Conservation (phyloP, 2,329 filamentous ascomycete species). For the Aureobasidium sp. region DNA sequence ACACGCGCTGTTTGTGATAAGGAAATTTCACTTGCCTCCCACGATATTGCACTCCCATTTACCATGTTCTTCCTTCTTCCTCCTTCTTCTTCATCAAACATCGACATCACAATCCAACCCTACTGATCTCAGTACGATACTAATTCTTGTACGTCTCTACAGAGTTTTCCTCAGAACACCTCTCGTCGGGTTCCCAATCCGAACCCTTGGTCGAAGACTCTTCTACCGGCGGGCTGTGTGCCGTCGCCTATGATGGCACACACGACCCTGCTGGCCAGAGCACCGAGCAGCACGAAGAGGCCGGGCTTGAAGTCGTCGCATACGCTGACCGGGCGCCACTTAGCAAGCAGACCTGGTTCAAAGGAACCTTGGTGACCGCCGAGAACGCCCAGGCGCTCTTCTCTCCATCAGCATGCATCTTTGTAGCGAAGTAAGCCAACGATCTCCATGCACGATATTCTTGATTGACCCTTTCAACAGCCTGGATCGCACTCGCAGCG, state of each 20-base stretch:
- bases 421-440: conserved; percentile 69
- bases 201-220: background rate
- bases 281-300: background rate
- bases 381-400: conserved; percentile 58
- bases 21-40: background rate
- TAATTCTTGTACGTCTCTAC: background rate
- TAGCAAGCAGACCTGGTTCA: background rate
- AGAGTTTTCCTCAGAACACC: background rate
- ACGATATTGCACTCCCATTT: background rate
- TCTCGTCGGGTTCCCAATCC: background rate
- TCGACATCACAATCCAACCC: background rate
- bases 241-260: background rate
- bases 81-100: background rate
- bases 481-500: conserved; percentile 56
- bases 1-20: background rate
- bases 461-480: conserved; percentile 38
- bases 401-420: conserved; percentile 65
- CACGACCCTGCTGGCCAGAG: background rate
- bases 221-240: background rate
- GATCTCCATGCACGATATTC: background rate
- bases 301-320: background rate
- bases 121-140: conserved; percentile 3
- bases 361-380: conserved; percentile 2
- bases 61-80: background rate
- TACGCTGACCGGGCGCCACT: background rate